Percentiles rank a stretch among this genome's conserved stretches.
Conservation (phyloP, 768 basidiomycete species). For the Russula sp. region DNA sequence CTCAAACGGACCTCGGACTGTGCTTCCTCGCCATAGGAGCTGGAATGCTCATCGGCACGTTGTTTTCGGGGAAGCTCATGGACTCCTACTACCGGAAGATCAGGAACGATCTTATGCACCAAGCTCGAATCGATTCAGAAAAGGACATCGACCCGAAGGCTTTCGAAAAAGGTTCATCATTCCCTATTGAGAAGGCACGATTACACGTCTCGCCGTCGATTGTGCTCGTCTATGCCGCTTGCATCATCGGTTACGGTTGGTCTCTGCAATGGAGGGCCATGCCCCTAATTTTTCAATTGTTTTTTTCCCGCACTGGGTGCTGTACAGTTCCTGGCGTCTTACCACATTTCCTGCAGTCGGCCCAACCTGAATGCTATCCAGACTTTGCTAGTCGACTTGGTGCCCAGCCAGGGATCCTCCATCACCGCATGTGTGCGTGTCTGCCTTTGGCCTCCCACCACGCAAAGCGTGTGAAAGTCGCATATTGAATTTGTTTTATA, state of each 20-base stretch:
- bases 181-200: conserved; percentile 57
- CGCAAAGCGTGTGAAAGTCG: too few relatives aligned
- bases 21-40: conserved; percentile 73
- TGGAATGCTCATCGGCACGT: conserved; percentile 59
- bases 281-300: conserved; percentile 46
- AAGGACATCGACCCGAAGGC: conserved; percentile 24
- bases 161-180: conserved; percentile 32
- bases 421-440: conserved; percentile 62
- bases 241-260: conserved; percentile 55
- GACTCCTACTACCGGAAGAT: conserved; percentile 56
- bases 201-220: conserved; percentile 41
- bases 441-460: neutral
- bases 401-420: conserved; percentile 55
- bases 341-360: conserved; percentile 37
- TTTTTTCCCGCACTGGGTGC: neutral
- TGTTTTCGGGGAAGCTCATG: conserved; percentile 52
- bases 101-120: conserved; percentile 25
- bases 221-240: conserved; percentile 33
- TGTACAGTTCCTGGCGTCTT: neutral
- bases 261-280: conserved; percentile 40
- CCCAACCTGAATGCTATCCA: conserved; percentile 48
- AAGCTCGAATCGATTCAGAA: conserved; percentile 19
- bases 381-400: conserved; percentile 59
- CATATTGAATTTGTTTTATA: neutral
- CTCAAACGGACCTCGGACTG: conserved; percentile 59